phyloP scores from a whole-genome alignment of 192 early-diverging fungal genomes.

The Mortierella alpina region DNA sequence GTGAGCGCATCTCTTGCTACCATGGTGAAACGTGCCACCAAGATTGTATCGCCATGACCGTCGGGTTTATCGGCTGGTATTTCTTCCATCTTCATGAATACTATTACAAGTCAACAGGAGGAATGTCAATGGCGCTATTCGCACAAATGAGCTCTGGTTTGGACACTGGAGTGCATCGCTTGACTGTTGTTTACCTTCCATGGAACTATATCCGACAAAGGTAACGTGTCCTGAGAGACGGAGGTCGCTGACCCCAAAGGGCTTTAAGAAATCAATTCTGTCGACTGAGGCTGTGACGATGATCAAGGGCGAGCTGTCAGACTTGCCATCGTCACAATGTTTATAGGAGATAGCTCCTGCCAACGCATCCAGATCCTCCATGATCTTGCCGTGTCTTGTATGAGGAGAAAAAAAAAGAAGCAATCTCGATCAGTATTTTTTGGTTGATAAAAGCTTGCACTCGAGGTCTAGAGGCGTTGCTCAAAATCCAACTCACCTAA shows the following conservation, averaged over 20 bases:
- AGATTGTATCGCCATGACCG: conserved; percentile 60
- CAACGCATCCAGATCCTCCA: conserved; percentile 89
- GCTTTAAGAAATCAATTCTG: conserved; percentile 80
- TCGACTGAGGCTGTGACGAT: conserved; percentile 93
- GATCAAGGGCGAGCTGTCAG: conserved; percentile 58
- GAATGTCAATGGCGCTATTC: background rate
- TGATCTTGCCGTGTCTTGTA: conserved; percentile 77
- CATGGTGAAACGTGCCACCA: conserved; percentile 90
- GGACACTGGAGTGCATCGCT: background rate
- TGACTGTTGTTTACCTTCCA: conserved; percentile 71
- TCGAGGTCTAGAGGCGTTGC: background rate
- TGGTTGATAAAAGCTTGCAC: background rate
- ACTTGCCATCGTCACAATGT: conserved; percentile 65
- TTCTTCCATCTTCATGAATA: conserved; percentile 74
- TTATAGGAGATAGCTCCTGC: conserved; percentile 85
- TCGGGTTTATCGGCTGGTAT: conserved; percentile 39
- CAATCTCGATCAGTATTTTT: background rate
- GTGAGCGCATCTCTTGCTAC: conserved; percentile 81
- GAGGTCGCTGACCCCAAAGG: conserved; percentile 76
- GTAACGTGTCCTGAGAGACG: conserved; percentile 86
- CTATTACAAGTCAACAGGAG: conserved; percentile 27
- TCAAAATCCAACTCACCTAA: conserved; percentile 56
- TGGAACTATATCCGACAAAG: conserved; percentile 86
- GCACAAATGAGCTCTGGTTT: background rate
- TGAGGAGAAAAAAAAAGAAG: background rate